phyloP scores from a whole-genome alignment of 2,329 filamentous ascomycete genomes.

The Aspergillus costaricaensis region DNA sequence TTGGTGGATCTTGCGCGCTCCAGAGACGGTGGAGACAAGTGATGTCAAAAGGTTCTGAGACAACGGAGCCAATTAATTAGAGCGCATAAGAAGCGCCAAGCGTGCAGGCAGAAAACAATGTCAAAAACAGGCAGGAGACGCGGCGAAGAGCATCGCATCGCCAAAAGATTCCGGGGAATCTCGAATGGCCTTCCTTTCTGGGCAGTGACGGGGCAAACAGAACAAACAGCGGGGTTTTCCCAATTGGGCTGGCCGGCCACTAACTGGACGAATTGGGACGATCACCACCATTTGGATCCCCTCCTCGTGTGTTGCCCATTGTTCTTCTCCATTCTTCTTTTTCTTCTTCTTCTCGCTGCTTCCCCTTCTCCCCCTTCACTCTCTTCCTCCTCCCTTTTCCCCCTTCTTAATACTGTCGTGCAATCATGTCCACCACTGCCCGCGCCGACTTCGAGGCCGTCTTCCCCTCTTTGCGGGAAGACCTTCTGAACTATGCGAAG shows the following conservation, averaged over 20 bases:
- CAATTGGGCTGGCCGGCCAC: neutral
- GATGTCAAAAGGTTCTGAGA: neutral
- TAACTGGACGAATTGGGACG: neutral
- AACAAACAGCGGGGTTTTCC: constrained; percentile 25
- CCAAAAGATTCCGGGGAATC: neutral
- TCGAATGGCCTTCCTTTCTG: constrained; percentile 20
- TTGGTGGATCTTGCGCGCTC: neutral
- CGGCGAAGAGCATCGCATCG: neutral
- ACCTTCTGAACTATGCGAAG: constrained; percentile 75
- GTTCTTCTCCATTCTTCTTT: neutral
- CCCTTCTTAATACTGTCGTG: constrained; percentile 5
- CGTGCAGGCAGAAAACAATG: neutral
- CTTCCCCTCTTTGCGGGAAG: constrained; percentile 82
- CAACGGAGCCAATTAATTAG: neutral
- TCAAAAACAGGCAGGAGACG: neutral
- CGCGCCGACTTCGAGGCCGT: constrained; percentile 78
- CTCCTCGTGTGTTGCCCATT: neutral
- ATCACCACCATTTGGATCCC: neutral
- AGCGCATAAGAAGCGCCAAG: neutral
- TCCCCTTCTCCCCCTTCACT: neutral
- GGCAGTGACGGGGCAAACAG: constrained; percentile 26
- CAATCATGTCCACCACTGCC: constrained; percentile 68
- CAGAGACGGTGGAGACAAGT: neutral
- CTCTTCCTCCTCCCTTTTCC: constrained; percentile 7
- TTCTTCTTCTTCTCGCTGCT: neutral